Percentiles rank a stretch among this genome's conserved stretches.
phyloP scores from a whole-genome alignment of 2,329 filamentous ascomycete genomes.

The Scytalidium sp. region DNA sequence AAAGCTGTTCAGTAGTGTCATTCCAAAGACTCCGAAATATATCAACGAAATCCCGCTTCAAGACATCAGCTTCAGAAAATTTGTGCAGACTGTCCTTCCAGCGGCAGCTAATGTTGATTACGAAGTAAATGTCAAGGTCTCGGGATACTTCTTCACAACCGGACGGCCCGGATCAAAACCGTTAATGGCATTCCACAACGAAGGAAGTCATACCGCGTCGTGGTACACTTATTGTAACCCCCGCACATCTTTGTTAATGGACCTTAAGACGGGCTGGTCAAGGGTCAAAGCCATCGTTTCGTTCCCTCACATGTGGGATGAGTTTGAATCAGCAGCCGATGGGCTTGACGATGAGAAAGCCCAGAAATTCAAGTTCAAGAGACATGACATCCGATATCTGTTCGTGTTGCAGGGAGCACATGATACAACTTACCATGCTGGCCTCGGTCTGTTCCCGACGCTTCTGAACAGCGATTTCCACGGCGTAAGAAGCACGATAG shows the following conservation, averaged over 20 bases:
- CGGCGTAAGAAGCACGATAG: background rate
- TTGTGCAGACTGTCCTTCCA: background rate
- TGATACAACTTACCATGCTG: constrained; percentile 1
- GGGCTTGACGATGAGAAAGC: background rate
- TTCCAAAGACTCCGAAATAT: background rate
- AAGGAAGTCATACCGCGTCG: background rate
- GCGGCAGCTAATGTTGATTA: background rate
- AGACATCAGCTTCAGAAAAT: background rate
- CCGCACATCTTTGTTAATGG: background rate
- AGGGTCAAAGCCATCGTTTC: background rate
- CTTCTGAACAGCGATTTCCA: background rate
- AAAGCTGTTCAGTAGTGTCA: background rate
- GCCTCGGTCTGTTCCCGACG: background rate
- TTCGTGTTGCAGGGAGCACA: background rate
- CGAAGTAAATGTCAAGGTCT: background rate
- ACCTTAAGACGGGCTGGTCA: background rate
- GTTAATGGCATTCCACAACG: background rate
- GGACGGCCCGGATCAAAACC: background rate
- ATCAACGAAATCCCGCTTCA: background rate
- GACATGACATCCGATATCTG: background rate
- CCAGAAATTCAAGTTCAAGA: background rate
- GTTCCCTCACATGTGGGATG: constrained; percentile 2
- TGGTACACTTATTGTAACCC: background rate
- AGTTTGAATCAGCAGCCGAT: constrained; percentile 1
- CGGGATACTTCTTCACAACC: background rate